Percentiles rank a stretch among this genome's conserved stretches.
Conservation (phyloP, 1,284 basidiomycete species). For the Ganoderma lucidum region DNA sequence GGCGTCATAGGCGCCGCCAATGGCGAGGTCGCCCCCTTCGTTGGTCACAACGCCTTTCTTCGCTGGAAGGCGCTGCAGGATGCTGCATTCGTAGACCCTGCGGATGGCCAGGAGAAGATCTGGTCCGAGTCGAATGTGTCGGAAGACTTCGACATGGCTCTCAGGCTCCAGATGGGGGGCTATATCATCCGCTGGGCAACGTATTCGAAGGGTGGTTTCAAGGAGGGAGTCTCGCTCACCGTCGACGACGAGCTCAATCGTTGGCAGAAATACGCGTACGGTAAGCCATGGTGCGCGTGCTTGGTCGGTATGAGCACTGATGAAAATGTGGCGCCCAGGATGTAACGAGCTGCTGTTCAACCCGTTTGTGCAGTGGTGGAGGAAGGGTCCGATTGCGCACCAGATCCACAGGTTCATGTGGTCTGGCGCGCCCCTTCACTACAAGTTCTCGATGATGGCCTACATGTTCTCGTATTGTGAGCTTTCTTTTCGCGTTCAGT, state of each 20-base stretch:
- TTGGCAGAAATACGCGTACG: conserved; percentile 68
- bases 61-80: conserved; percentile 66
- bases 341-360: conserved; percentile 52
- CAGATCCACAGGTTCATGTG: conserved; percentile 57
- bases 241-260: conserved; percentile 61
- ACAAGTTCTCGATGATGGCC: conserved; percentile 54
- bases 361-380: conserved; percentile 56
- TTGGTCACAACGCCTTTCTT: conserved; percentile 69
- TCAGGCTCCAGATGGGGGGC: conserved; percentile 55
- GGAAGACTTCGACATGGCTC: conserved; percentile 67
- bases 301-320: neutral
- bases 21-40: conserved; percentile 63
- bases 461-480: conserved; percentile 56
- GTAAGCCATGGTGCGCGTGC: conserved; percentile 33
- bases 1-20: conserved; percentile 48
- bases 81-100: conserved; percentile 52
- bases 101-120: conserved; percentile 56
- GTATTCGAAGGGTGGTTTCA: conserved; percentile 61
- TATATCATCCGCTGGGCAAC: conserved; percentile 66
- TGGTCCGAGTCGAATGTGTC: conserved; percentile 67
- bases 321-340: conserved; percentile 23
- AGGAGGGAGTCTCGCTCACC: conserved; percentile 66
- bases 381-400: conserved; percentile 54
- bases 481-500: conserved; percentile 19
- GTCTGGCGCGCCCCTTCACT: conserved; percentile 50